These are phyloP conservation scores for Colletotrichum chrysophilum DNA, from an alignment of 2,329 filamentous ascomycete species.

Conservation along the genomic window DNA sequence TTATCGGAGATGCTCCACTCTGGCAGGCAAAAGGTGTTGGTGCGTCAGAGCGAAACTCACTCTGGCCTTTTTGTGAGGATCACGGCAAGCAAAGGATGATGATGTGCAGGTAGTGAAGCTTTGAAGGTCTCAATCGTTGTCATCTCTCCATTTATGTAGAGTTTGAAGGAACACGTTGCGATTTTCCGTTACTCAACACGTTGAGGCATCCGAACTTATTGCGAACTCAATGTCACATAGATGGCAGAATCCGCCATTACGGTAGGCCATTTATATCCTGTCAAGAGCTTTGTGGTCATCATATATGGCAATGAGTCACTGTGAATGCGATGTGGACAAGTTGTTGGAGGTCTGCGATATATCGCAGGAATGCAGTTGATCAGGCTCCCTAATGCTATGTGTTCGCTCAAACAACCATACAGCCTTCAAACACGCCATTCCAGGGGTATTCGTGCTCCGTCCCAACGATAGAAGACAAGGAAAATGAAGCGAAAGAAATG, in stretches of 20 bases:
- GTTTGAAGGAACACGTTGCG: neutral
- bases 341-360: constrained; percentile 20
- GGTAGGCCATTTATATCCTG: neutral
- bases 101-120: neutral
- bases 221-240: neutral
- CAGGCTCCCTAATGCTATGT: constrained; percentile 23
- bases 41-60: constrained; percentile 6
- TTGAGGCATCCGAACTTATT: neutral
- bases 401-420: constrained; percentile 19
- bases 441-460: constrained; percentile 22
- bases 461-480: neutral
- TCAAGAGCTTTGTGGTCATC: neutral
- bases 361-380: constrained; percentile 23
- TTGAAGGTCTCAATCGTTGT: neutral
- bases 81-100: neutral
- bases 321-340: neutral
- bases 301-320: neutral
- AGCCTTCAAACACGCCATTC: constrained; percentile 22
- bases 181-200: neutral
- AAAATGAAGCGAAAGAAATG: constrained; percentile 18
- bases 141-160: neutral
- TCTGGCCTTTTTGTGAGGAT: neutral
- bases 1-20: constrained; percentile 3
- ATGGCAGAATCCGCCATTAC: neutral
- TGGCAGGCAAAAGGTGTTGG: neutral